Evolutionary conservation across 1,284 basidiomycete genomes (phyloP), one percentile per base, ranked within the genome.

Genomic region (Cutaneotrichosporon sp.): DNA sequence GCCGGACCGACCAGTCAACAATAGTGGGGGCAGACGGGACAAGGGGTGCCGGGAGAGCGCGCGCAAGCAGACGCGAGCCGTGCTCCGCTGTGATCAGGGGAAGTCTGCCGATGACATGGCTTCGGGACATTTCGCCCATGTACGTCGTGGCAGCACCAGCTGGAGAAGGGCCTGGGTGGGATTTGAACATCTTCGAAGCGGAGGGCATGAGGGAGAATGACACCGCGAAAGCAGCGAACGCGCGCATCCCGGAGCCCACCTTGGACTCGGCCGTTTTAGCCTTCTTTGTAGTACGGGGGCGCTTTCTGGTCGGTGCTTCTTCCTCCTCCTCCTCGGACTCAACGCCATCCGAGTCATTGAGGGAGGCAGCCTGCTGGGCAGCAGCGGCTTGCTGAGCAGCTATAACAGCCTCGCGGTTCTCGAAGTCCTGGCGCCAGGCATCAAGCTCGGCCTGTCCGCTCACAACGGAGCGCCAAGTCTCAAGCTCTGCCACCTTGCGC

Each of bases 71-170:
- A n/a, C 68, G 60, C 5, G 67, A 64, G 24, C 57, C 54, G 50
- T 73, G 71, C 50, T 73, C 67, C 16, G 71, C 71, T 11, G 64
- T 67, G 45, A 73, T 68, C 25, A 71, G 56, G 0, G 71, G 71
- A 7, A 73, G 49, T 19, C 63, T 57, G 0, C 63, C 43, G 25
- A 73, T 51, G 33, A 71, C 63, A 48, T 71, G 64, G 25, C 52
- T 45, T 4, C 58, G 63, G 8, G 60, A 53, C 43, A 57, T 24
- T 12, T 52, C 42, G 33, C 49, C 49, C 12, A 46, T 32, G 33
- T 49, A 49, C 16, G 46, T 17, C n/a, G 24, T 25, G 12, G 22
- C 25, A n/a, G 16, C 6, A 1, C 20, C 19, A 10, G 29, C 29
- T 12, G 42, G 24, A 6, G 37, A 39, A 26, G 29, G 44, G 44